Base-by-base conservation (phyloP, 257 asterid genomes). In the Solanum rostratum region DNA sequence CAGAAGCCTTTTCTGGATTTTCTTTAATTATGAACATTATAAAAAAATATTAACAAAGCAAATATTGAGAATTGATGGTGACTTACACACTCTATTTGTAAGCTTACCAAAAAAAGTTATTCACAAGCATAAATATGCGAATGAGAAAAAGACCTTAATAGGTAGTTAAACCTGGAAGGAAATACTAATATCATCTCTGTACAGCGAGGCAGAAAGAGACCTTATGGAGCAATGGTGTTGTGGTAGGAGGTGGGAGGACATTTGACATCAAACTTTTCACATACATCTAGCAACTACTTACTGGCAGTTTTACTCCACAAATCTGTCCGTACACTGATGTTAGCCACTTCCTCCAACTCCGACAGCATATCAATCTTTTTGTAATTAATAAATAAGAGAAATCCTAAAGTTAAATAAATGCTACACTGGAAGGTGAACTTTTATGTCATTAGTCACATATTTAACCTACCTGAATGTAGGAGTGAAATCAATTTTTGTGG, bases 241-340 rank as follows among this genome's bases (percentile, higher is more conserved):
- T 80, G 53, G 84, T 80, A 39, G 39, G 69, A 52, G 84, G 70
- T 1, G n/a, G 84, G 53, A 80, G 84, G 84, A 43, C 84, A 80
- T 15, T 80, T 80, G 52, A 80, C 70, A 19, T 54, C 53, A 1
- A 80, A 54, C 53, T 80, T 20, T 80, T 53, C 84, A 19, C 84
- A 80, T 30, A 57, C 65, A 80, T 80, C 84, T 52, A 80, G 7
- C 19, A 80, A 57, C 20, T 80, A 80, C 6, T 80, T 57, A 19
- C 54, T 80, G 18, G 70, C 49, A 54, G 37, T 29, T 41, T 54
- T 70, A 39, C 52, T 30, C 4, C 70, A 80, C 30, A 80, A 30
- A 80, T 80, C 84, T 13, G 52, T 19, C 3, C 52, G 84, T 53
- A 80, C 54, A 39, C 37, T 54, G 84, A 80, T 52, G 49, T 80